Evolutionary conservation across 2,329 filamentous ascomycete genomes (phyloP), one percentile per base, ranked within the genome.

Genomic region (Verticillium nubilum): DNA sequence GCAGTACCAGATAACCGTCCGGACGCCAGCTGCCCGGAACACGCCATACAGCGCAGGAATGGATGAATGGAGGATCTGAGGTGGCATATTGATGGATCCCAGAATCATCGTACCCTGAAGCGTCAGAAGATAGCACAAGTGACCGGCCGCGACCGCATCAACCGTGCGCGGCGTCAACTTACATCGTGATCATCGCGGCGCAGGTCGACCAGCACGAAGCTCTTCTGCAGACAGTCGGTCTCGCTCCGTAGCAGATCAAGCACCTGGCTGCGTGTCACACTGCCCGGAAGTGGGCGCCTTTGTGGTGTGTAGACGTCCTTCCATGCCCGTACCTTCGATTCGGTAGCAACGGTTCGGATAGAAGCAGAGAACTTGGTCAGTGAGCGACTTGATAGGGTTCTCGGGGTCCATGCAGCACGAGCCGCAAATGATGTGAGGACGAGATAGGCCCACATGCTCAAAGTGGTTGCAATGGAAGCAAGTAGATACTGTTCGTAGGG

Each of bases 41-140:
- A 80, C 56, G 25, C 61, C 65, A 61, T 81, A 80, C 1, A 81
- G 62, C 0, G 72, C 67, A 0, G 77, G 74, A 3, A 81, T 72
- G 2, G 72, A 74, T 0, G 74, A 72, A 42, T 75, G 75, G 2
- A 82, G 66, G 58, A 72, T 77, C 60, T 82, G 78, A 1, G 79
- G 78, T 0, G 79, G 79, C 4, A 82, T 70, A 62, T 82, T 81
- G 65, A 86, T 71, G 2, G 83, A 83, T 1, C 76, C 77, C 13
- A 71, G 73, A 63, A 86, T 84, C 0, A 80, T 83, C 47, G 83
- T 83, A 50, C 84, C 84, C 82, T 83, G 61, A 23, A 58, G 54
- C 15, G 15, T 17, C 33, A 37, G 15, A 15, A 5, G 6, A n/a
- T n/a, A n/a, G n/a, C n/a, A n/a, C n/a, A n/a, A n/a, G n/a, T n/a